Evolutionary conservation across 2,329 filamentous ascomycete species (phyloP).

Genomic region (Berkeleyomyces rouxiae): DNA sequence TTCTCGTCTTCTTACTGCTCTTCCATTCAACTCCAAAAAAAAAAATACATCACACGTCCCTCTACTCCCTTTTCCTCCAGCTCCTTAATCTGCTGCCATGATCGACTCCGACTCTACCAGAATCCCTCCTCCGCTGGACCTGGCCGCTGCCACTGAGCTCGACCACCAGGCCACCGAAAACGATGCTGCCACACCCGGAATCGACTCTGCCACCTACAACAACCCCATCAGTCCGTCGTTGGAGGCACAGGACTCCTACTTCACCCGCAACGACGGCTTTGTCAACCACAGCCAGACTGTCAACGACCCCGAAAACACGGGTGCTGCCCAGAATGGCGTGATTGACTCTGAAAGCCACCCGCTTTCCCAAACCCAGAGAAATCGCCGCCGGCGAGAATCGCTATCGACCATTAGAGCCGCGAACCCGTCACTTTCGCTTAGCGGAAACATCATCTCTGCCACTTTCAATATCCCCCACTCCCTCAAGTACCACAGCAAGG

Average conservation of each 20-base stretch:
- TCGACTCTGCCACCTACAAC: conserved; percentile 17
- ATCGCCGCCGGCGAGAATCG: conserved; percentile 29
- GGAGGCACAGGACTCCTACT: conserved; percentile 16
- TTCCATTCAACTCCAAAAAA: not conserved
- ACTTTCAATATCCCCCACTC: conserved; percentile 48
- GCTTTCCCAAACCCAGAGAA: conserved; percentile 13
- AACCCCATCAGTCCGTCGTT: conserved; percentile 12
- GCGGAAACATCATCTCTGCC: conserved; percentile 49
- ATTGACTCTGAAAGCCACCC: conserved; percentile 5
- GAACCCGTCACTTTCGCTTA: conserved; percentile 40
- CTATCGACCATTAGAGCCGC: conserved; percentile 38
- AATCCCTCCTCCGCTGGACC: conserved; percentile 10
- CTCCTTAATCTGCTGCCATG: not conserved
- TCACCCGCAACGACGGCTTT: conserved; percentile 15
- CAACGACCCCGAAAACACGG: not conserved
- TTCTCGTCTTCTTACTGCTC: not conserved
- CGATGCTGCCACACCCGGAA: conserved; percentile 20
- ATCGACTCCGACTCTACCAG: conserved; percentile 1
- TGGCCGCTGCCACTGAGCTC: conserved; percentile 1
- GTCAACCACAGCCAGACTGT: conserved; percentile 1
- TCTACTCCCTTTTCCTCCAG: not conserved
- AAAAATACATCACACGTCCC: not conserved
- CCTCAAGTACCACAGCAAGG: conserved; percentile 36
- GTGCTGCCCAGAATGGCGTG: not conserved
- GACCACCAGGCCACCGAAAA: conserved; percentile 14